Base-by-base conservation (phyloP, 192 early-diverging fungal species). In the Backusella sp. region DNA sequence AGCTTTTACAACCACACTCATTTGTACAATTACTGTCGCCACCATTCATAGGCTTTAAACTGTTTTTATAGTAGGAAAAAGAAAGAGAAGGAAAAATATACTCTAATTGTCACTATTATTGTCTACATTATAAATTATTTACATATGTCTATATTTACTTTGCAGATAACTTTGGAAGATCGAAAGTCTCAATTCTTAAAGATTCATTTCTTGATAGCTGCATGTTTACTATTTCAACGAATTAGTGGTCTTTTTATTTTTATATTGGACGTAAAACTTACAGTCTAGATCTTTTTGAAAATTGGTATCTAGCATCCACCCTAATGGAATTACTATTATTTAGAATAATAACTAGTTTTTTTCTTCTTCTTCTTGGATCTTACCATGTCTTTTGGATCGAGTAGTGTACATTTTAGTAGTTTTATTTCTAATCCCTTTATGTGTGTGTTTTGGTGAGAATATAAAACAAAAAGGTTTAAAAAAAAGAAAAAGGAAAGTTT, bases 1-100 rank as follows among this genome's bases (percentile, higher is more conserved):
- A 83, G 23, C 73, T 76, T 59, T 77, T 79, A 68, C 78, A 83
- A 32, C 39, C 30, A 66, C 82, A 83, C 14, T 26, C 23, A 26
- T 59, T 26, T 23, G 56, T 59, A 11, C 23, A 59, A 14, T 14
- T 12, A 59, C 26, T 26, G 3, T 28, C 56, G 56, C 56, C 56
- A 59, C 56, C 23, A 59, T 59, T 59, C 56, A 59, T 59, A 59
- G 56, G 56, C 26, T 59, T 59, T 26, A 8, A 14, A 23, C 56
- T 59, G 23, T 12, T 59, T 53, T 26, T 26, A 26, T 23, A 59
- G 26, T 11, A 59, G 11, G 23, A 59, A 59, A 59, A 59, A 21
- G 23, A 59, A 26, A 26, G 9, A 26, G 19, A 59, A 26, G 21
- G n/a, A 59, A 23, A 23, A 59, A 3, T 59, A 26, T 59, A 59